phyloP scores from a whole-genome alignment of 169 alveolate species.

The Amoebophrya sp. region DNA sequence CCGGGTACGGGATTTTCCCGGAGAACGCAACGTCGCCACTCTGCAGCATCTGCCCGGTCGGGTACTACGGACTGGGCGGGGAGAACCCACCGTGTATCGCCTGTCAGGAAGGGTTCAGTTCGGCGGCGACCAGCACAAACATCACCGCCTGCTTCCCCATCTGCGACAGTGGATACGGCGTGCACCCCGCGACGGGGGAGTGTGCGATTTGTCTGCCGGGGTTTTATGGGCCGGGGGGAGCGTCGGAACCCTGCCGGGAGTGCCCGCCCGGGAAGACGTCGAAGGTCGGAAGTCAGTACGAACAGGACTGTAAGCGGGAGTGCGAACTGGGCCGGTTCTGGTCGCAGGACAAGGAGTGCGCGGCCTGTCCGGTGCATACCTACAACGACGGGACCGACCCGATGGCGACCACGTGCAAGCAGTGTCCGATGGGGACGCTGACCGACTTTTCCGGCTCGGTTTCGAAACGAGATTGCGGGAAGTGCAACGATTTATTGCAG shows the following conservation, averaged over 20 bases:
- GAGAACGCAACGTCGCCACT: background rate
- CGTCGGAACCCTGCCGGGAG: background rate
- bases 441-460: background rate
- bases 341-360: background rate
- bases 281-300: background rate
- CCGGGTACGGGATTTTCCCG: background rate
- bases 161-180: background rate
- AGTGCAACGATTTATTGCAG: background rate
- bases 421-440: background rate
- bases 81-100: background rate
- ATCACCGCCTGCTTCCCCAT: background rate
- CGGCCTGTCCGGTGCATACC: background rate
- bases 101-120: background rate
- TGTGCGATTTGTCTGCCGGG: background rate
- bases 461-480: background rate
- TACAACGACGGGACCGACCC: background rate
- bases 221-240: background rate
- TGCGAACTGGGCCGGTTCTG: background rate
- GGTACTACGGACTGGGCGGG: background rate
- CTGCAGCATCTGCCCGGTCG: background rate
- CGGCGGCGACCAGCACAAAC: background rate
- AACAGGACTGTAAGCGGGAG: background rate
- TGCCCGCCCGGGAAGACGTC: background rate
- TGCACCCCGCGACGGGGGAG: background rate
- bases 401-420: background rate